Conservation (phyloP, 768 basidiomycete species). For the Mycena kentingensis region DNA sequence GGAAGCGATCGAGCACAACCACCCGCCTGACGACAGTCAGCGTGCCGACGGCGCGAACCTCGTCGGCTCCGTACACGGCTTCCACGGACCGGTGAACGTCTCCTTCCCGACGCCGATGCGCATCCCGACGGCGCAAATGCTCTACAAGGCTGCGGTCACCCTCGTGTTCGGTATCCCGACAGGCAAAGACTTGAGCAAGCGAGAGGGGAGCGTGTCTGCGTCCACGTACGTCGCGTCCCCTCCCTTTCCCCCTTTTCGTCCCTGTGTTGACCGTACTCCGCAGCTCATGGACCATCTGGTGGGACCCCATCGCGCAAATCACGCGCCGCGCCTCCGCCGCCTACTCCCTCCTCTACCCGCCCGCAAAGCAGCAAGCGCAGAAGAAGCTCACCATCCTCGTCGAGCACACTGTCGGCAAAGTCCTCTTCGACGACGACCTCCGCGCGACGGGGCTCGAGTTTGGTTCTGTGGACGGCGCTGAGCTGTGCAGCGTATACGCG, state of each 20-base stretch:
- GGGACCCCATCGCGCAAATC: constrained; percentile 14
- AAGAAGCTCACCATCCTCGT: constrained; percentile 10
- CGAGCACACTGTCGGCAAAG: constrained; percentile 16
- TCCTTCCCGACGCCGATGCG: constrained; percentile 19
- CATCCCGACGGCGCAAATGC: constrained; percentile 12
- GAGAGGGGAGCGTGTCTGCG: constrained; percentile 8
- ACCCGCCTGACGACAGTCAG: constrained; percentile 10
- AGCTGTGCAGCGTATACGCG: constrained; percentile 4
- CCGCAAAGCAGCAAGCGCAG: constrained; percentile 6
- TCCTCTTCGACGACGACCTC: constrained; percentile 11
- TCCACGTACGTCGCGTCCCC: constrained; percentile 9
- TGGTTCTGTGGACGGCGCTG: constrained; percentile 2
- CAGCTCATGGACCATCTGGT: constrained; percentile 21
- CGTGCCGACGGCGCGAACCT: constrained; percentile 10
- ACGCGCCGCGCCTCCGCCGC: constrained; percentile 17
- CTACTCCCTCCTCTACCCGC: constrained; percentile 18
- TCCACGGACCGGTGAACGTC: constrained; percentile 12
- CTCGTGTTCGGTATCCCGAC: constrained; percentile 12
- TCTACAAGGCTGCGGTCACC: constrained; percentile 18
- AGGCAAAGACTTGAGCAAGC: constrained; percentile 11
- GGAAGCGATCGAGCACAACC: constrained; percentile 18
- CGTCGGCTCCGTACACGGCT: constrained; percentile 7
- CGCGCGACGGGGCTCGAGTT: constrained; percentile 17
- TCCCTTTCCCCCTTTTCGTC: neutral
- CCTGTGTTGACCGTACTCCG: neutral